Evolutionary conservation across 257 asterid species (phyloP), one percentile per base, ranked within the genome.

Genomic region (Coffea eugenioides): DNA sequence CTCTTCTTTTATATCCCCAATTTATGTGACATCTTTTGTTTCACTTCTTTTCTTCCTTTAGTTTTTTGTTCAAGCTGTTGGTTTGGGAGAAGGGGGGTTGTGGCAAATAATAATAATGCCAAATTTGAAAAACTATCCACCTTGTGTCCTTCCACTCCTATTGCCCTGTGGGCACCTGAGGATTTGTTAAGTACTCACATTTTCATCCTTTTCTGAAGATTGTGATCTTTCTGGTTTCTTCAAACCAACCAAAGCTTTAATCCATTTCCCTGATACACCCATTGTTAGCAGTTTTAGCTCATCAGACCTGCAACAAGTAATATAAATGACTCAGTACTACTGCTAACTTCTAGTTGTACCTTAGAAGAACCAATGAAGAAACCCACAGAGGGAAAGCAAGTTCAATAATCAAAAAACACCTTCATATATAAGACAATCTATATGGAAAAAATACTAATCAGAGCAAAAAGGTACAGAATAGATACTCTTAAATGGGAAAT

Each of bases 241-340:
- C 86, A 87, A 85, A 79, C 98, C 94, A 70, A 95, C 90, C 89
- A 92, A 82, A 41, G 96, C 85, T 86, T 86, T 93, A 82, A 93
- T 86, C 99, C 99, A 95, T 85, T 93, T 95, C 88, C 91, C 92
- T 43, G 99, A 79, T 75, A 91, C 92, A 75, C 98, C 99, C 99
- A 95, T 95, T 79, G 81, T 85, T 62, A 78, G 74, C 51, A 18
- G 79, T 69, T 80, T 57, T 43, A 71, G 82, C 36, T 69, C 43
- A 45, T 75, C 77, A 82, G 67, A 85, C 88, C 96, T 93, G 92
- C 36, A 83, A 85, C 76, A 83, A 75, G 74, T 81, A 64, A 36
- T 14, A 76, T 75, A 18, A 81, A 61, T 8, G 20, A 81, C 76
- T 80, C 46, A 80, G 76, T 54, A 80, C n/a, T 75, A 72, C 69